Conservation (phyloP, 805 yeast genomes). For the Barnettozyma sucrosica region DNA sequence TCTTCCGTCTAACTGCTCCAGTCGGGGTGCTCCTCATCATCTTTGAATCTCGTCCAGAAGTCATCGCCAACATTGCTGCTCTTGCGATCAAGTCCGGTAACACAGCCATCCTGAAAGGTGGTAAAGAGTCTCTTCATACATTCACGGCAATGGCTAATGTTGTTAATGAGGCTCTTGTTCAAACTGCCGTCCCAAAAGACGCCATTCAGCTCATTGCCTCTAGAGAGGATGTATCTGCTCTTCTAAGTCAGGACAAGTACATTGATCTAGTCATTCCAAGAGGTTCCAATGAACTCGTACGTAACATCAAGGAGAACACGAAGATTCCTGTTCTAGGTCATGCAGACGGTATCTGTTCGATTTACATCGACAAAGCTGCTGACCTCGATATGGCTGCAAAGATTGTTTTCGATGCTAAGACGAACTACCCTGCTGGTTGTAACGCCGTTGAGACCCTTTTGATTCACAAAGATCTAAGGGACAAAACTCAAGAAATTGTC, state of each 20-base stretch:
- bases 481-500: slow-evolving; percentile 32
- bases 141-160: slow-evolving; percentile 76
- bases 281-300: slow-evolving; percentile 92
- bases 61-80: slow-evolving; percentile 95
- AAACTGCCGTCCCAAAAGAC: slow-evolving; percentile 68
- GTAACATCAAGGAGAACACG: slow-evolving; percentile 77
- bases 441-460: slow-evolving; percentile 90
- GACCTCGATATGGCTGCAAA: slow-evolving; percentile 72
- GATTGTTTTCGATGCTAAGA: slow-evolving; percentile 80
- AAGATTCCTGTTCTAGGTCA: slow-evolving; percentile 97
- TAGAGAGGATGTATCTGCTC: slow-evolving; percentile 83
- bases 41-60: slow-evolving; percentile 96
- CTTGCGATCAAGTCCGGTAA: slow-evolving; percentile 94
- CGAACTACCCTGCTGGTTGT: slow-evolving; percentile 98
- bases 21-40: slow-evolving; percentile 90
- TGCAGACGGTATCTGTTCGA: slow-evolving; percentile 95
- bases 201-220: slow-evolving; percentile 86
- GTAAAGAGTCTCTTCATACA: slow-evolving; percentile 85
- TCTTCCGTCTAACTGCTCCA: slow-evolving; percentile 85
- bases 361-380: slow-evolving; percentile 73
- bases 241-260: slow-evolving; percentile 77
- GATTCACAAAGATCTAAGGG: slow-evolving; percentile 42
- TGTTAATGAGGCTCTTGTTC: slow-evolving; percentile 50
- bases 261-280: slow-evolving; percentile 96
- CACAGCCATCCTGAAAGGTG: slow-evolving; percentile 95